Conservation (phyloP, 495 filamentous ascomycete species). For the Hypoxylon crocopeplum region DNA sequence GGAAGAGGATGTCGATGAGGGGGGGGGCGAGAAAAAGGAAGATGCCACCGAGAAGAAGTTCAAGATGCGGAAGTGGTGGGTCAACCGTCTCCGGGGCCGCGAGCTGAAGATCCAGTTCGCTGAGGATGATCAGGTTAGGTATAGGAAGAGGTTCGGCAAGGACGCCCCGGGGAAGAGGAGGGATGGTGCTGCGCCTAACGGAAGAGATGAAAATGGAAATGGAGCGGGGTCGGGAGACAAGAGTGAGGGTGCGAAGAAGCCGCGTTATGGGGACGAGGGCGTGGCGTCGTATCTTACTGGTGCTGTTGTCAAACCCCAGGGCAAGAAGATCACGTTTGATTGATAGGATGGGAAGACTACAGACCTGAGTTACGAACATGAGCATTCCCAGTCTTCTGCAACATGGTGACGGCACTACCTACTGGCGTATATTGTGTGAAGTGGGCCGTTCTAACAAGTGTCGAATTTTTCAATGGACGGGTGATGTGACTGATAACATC, state of each 20-base stretch:
- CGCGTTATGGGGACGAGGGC: constrained; percentile 43
- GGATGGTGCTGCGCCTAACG: too few relatives aligned
- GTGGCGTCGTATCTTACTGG: constrained; percentile 67
- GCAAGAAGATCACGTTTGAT: constrained; percentile 86
- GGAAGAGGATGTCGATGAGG: constrained; percentile 54
- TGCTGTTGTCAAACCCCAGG: constrained; percentile 78
- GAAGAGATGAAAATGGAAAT: constrained; percentile 16
- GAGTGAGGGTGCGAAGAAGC: constrained; percentile 38
- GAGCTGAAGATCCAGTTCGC: constrained; percentile 89
- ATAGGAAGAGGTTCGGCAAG: constrained; percentile 92
- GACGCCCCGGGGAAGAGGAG: constrained; percentile 50
- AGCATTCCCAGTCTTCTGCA: neutral
- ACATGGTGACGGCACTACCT: too few relatives aligned
- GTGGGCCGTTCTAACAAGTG: too few relatives aligned
- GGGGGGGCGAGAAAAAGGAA: constrained; percentile 42
- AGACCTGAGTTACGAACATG: constrained; percentile 14
- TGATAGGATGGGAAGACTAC: constrained; percentile 36
- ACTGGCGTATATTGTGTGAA: too few relatives aligned
- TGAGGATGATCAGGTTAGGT: constrained; percentile 83
- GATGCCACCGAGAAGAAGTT: constrained; percentile 56
- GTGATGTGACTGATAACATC: too few relatives aligned
- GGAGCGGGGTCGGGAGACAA: constrained; percentile 23
- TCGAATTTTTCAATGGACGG: too few relatives aligned
- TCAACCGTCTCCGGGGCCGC: constrained; percentile 80
- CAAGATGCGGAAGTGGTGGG: constrained; percentile 75